phyloP scores from a whole-genome alignment of 176 grass and related monocot species.

The Urochloa ruziziensis region DNA sequence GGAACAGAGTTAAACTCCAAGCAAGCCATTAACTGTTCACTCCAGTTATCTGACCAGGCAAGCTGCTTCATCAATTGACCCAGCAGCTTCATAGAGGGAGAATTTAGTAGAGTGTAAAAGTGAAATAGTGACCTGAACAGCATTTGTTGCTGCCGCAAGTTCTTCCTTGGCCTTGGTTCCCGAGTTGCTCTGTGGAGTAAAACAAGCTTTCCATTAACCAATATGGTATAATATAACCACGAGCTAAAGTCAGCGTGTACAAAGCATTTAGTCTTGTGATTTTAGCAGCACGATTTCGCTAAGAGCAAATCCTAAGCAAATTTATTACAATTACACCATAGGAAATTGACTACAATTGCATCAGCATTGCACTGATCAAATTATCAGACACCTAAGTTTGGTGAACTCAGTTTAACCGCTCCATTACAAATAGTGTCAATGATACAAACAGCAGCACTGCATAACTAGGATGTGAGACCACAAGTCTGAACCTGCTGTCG shows the following conservation, averaged over 20 bases:
- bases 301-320: neutral
- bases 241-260: neutral
- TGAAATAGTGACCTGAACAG: slow-evolving; percentile 73
- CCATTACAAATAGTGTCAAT: neutral
- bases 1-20: slow-evolving; percentile 18
- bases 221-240: neutral
- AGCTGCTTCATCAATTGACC: neutral
- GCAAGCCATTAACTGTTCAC: neutral
- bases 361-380: neutral
- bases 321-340: neutral
- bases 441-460: neutral
- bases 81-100: neutral
- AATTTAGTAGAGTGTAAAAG: neutral
- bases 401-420: neutral
- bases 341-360: neutral
- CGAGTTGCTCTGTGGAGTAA: slow-evolving; percentile 76
- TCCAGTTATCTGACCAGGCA: slow-evolving; percentile 4
- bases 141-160: slow-evolving; percentile 94
- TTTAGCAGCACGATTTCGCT: neutral
- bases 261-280: neutral
- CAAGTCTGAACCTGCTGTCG: slow-evolving; percentile 73
- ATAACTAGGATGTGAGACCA: neutral
- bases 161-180: slow-evolving; percentile 99
- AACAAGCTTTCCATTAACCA: slow-evolving; percentile 7
- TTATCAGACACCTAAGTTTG: neutral